phyloP scores from a whole-genome alignment of 306 rosid genomes.

The Rubus parviflorus region DNA sequence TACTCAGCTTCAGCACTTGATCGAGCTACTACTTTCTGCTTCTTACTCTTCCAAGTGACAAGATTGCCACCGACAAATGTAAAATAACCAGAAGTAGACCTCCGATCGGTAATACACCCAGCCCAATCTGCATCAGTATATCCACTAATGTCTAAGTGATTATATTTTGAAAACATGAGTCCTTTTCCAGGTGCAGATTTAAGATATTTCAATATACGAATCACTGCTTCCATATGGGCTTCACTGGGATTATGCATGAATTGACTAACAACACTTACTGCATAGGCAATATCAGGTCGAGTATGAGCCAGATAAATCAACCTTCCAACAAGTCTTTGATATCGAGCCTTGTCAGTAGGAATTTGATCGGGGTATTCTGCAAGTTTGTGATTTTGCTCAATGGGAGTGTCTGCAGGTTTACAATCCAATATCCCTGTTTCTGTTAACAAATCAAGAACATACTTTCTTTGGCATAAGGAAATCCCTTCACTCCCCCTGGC shows the following conservation, averaged over 20 bases:
- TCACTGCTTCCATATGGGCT: neutral
- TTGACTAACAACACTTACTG: neutral
- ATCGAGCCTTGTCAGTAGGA: neutral
- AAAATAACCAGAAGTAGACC: no score
- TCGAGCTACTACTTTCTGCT: no score
- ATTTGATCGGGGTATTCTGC: neutral
- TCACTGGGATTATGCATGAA: neutral
- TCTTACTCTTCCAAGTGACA: no score
- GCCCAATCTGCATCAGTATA: no score
- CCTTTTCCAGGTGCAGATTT: neutral
- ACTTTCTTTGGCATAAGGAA: neutral
- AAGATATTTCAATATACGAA: no score
- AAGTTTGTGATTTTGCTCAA: neutral
- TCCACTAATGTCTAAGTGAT: no score
- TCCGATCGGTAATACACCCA: no score
- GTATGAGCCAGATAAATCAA: neutral
- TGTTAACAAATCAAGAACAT: neutral
- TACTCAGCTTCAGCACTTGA: no score
- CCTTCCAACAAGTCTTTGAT: neutral
- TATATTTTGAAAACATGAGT: neutral
- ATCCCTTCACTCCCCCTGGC: no score
- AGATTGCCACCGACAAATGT: no score
- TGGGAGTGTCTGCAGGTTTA: neutral
- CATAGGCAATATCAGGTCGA: neutral
- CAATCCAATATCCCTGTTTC: neutral